These are phyloP conservation scores for Apiotrichum porosum DNA, from an alignment of 1,284 basidiomycete species.

Conservation along the genomic window DNA sequence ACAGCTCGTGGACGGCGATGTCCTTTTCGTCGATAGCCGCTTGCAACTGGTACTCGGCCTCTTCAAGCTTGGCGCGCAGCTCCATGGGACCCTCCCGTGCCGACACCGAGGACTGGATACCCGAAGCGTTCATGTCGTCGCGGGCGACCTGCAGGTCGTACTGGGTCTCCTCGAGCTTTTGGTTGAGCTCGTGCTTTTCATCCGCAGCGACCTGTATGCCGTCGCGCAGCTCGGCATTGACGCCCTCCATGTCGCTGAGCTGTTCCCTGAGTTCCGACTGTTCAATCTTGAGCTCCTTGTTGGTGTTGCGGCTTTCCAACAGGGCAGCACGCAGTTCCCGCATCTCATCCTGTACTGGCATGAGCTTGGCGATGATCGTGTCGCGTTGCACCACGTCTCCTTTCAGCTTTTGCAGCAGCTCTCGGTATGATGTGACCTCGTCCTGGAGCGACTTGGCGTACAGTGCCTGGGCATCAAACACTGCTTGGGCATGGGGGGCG, in stretches of 20 bases:
- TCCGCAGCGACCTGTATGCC: too few species aligned
- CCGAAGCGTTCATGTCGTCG: too few species aligned
- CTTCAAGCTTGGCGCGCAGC: too few species aligned
- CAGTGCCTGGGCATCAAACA: neutral
- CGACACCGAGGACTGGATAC: too few species aligned
- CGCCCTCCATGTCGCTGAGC: too few species aligned
- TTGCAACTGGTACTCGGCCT: too few species aligned
- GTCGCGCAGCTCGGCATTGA: too few species aligned
- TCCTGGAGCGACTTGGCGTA: neutral
- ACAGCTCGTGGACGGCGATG: too few species aligned
- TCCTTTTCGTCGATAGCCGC: too few species aligned
- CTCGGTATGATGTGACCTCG: neutral
- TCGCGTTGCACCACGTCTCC: neutral
- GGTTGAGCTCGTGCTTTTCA: neutral
- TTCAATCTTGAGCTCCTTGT: slow-evolving; percentile 1
- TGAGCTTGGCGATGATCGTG: neutral
- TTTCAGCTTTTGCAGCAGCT: neutral
- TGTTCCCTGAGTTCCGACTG: neutral
- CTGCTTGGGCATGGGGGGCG: neutral
- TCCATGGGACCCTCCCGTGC: too few species aligned
- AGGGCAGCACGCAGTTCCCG: neutral
- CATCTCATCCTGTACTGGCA: neutral
- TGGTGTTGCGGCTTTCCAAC: neutral
- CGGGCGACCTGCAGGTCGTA: neutral
- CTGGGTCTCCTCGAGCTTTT: neutral